phyloP scores from a whole-genome alignment of 192 early-diverging fungal genomes.

The Chytriomyces sp. region DNA sequence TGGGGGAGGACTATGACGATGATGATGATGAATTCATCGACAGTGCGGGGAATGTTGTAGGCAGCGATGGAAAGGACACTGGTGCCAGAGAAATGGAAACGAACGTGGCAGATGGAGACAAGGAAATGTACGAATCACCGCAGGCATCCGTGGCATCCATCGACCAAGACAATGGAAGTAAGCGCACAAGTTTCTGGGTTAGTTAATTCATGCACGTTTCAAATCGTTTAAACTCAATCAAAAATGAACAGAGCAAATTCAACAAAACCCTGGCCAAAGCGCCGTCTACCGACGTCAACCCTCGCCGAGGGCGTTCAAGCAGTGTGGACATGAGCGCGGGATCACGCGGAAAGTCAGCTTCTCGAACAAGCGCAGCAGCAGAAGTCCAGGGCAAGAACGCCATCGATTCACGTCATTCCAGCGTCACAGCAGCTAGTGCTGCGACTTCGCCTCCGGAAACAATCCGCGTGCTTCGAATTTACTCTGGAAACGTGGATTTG shows the following conservation, averaged over 20 bases:
- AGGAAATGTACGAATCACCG: background rate
- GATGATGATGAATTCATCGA: constrained; percentile 46
- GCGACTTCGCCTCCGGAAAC: constrained; percentile 34
- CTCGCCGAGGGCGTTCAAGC: background rate
- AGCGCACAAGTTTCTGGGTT: constrained; percentile 9
- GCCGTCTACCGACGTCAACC: too few relatives aligned
- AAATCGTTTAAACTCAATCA: background rate
- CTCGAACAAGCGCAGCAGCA: background rate
- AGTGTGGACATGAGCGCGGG: background rate
- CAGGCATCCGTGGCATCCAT: background rate
- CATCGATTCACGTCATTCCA: background rate
- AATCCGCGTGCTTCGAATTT: constrained; percentile 56
- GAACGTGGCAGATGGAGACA: background rate
- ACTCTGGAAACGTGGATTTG: constrained; percentile 58
- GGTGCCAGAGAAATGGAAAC: background rate
- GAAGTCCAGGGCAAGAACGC: background rate
- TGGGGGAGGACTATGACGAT: constrained; percentile 37
- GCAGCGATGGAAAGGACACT: constrained; percentile 39
- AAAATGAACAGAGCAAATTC: background rate
- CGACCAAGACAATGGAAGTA: background rate
- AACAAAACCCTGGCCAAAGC: too few relatives aligned
- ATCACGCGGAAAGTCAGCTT: background rate
- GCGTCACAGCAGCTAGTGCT: background rate
- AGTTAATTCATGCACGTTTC: background rate
- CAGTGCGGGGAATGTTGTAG: constrained; percentile 39